Evolutionary conservation across 1,139 yeast genomes (phyloP).

Genomic region (Candida anutae): DNA sequence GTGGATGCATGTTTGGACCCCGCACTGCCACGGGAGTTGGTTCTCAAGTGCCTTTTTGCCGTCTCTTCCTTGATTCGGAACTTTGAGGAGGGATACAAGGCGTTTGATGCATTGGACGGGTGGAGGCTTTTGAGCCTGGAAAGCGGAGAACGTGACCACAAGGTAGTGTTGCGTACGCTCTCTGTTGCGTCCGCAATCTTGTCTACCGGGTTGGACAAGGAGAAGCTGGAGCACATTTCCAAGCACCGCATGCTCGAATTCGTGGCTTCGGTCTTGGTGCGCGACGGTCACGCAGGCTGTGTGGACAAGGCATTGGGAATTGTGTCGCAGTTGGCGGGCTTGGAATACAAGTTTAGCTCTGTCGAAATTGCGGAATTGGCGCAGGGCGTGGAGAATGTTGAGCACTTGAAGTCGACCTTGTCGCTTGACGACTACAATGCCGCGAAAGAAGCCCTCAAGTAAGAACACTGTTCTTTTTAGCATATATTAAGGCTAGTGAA

Average conservation of each 20-base stretch:
- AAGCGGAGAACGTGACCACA: slow-evolving; percentile 18
- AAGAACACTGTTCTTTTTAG: slow-evolving; percentile 18
- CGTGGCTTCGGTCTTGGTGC: slow-evolving; percentile 28
- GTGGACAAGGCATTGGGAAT: slow-evolving; percentile 57
- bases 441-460: slow-evolving; percentile 36
- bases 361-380: slow-evolving; percentile 38
- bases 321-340: slow-evolving; percentile 38
- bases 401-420: slow-evolving; percentile 37
- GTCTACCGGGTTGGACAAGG: slow-evolving; percentile 40
- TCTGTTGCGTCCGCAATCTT: slow-evolving; percentile 53
- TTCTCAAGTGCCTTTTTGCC: slow-evolving; percentile 68
- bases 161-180: slow-evolving; percentile 45
- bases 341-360: slow-evolving; percentile 38
- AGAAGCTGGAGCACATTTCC: slow-evolving; percentile 33
- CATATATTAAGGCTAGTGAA: slow-evolving; percentile 10
- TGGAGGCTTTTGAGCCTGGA: slow-evolving; percentile 36
- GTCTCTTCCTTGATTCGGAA: slow-evolving; percentile 72
- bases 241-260: slow-evolving; percentile 30
- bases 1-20: slow-evolving; percentile 28
- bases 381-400: slow-evolving; percentile 35
- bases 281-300: slow-evolving; percentile 41
- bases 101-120: slow-evolving; percentile 56
- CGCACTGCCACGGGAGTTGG: slow-evolving; percentile 27
- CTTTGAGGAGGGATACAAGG: slow-evolving; percentile 45
- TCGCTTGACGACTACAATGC: slow-evolving; percentile 45